Evolutionary conservation across 495 filamentous ascomycete genomes (phyloP).

Genomic region (Beverwykella pulmonaria): DNA sequence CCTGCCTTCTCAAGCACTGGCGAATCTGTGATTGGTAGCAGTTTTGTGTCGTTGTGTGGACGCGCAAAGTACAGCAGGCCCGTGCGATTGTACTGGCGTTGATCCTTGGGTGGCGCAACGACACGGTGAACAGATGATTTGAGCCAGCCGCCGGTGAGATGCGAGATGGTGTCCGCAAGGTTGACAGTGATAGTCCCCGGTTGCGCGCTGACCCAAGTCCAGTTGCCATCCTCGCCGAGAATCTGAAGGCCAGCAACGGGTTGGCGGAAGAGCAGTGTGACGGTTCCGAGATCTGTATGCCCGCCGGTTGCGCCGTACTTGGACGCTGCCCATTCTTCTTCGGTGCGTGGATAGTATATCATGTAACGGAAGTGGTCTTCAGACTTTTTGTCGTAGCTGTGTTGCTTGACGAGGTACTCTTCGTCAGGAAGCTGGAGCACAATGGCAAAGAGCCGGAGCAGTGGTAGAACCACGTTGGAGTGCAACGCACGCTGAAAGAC

Average conservation of each 20-base stretch:
- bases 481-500: slow-evolving; percentile 53
- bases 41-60: slow-evolving; percentile 32
- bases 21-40: slow-evolving; percentile 34
- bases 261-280: slow-evolving; percentile 61
- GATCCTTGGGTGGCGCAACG: slow-evolving; percentile 40
- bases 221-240: slow-evolving; percentile 38
- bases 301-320: slow-evolving; percentile 47
- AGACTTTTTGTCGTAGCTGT: slow-evolving; percentile 53
- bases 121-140: slow-evolving; percentile 41
- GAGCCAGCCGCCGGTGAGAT: slow-evolving; percentile 40
- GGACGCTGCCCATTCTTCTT: slow-evolving; percentile 51
- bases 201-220: slow-evolving; percentile 39
- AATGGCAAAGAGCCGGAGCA: slow-evolving; percentile 54
- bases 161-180: slow-evolving; percentile 41
- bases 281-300: slow-evolving; percentile 57
- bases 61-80: slow-evolving; percentile 42
- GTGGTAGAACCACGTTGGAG: slow-evolving; percentile 50
- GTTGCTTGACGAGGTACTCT: slow-evolving; percentile 52
- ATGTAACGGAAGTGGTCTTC: slow-evolving; percentile 59
- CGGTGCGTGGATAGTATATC: slow-evolving; percentile 53
- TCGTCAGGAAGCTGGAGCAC: slow-evolving; percentile 56
- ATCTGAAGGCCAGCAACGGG: slow-evolving; percentile 60
- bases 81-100: slow-evolving; percentile 33
- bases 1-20: slow-evolving; percentile 29
- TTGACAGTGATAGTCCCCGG: slow-evolving; percentile 41